A percentile compares a stretch with the other conserved stretches of the same genome.
phyloP scores from a whole-genome alignment of 768 basidiomycete genomes.

The Clavaria fumosa region DNA sequence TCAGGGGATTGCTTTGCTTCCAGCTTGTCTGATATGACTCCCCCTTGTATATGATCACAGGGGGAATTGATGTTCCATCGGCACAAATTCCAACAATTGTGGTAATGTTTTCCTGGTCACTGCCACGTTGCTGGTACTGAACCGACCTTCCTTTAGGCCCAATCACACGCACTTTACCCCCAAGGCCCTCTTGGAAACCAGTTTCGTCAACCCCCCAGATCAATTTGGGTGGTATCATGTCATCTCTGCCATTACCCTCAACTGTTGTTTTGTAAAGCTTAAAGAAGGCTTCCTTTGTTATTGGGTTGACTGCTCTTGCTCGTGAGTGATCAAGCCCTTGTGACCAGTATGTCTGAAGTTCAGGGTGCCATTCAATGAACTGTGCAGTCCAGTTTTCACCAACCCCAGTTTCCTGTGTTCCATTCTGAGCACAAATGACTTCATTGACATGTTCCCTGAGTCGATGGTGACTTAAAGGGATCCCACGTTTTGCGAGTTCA shows the following conservation, averaged over 20 bases:
- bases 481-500: constrained; percentile 10
- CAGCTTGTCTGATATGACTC: constrained; percentile 16
- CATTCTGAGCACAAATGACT: constrained; percentile 8
- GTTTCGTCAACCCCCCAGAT: constrained; percentile 8
- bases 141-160: constrained; percentile 8
- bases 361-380: constrained; percentile 14
- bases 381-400: constrained; percentile 17
- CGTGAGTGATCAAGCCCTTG: constrained; percentile 11
- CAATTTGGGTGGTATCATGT: neutral
- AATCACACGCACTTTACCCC: constrained; percentile 11
- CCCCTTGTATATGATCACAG: constrained; percentile 23
- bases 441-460: constrained; percentile 16
- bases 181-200: constrained; percentile 11
- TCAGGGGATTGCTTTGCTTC: constrained; percentile 16
- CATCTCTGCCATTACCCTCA: constrained; percentile 1
- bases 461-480: constrained; percentile 14
- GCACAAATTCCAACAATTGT: constrained; percentile 28
- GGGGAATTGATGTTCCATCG: constrained; percentile 17
- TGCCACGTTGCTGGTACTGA: constrained; percentile 21
- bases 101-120: constrained; percentile 24
- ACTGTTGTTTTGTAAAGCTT: constrained; percentile 11
- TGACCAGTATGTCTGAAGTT: constrained; percentile 17
- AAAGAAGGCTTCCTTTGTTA: no score
- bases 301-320: constrained; percentile 19
- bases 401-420: constrained; percentile 9